These are phyloP conservation scores for Anacardium occidentale DNA, from an alignment of 345 rosid genomes.

Conservation along the genomic window DNA sequence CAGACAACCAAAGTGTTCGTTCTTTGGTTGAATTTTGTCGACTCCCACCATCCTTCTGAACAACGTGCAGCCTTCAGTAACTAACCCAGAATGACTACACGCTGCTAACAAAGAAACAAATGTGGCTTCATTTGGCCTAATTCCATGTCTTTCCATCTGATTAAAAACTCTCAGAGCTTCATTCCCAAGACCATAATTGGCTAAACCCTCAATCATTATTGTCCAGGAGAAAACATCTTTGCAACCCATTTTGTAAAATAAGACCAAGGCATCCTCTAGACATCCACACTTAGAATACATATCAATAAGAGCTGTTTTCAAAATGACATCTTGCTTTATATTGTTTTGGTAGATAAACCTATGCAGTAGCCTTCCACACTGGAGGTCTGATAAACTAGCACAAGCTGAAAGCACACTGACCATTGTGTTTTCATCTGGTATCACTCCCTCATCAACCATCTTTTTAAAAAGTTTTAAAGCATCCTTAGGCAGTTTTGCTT, in stretches of 20 bases:
- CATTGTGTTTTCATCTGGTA: constrained; percentile 26
- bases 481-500: constrained; percentile 18
- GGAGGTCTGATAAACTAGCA: constrained; percentile 27
- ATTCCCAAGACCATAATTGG: constrained; percentile 26
- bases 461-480: constrained; percentile 28
- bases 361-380: constrained; percentile 23
- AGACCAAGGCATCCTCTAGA: constrained; percentile 29
- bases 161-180: constrained; percentile 25
- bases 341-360: constrained; percentile 18
- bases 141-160: constrained; percentile 28
- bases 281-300: constrained; percentile 37
- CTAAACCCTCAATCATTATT: constrained; percentile 34
- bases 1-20: constrained; percentile 29
- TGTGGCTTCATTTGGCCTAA: constrained; percentile 30
- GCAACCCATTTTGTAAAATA: constrained; percentile 33
- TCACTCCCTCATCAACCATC: constrained; percentile 20
- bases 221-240: constrained; percentile 32
- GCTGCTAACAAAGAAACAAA: constrained; percentile 27
- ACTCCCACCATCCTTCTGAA: constrained; percentile 25
- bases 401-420: constrained; percentile 31
- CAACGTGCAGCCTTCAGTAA: constrained; percentile 29
- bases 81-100: constrained; percentile 31
- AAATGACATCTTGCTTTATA: constrained; percentile 22
- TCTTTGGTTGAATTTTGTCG: constrained; percentile 20
- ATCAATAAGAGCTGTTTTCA: constrained; percentile 30